Evolutionary conservation across 352 stramenopile genomes (phyloP).

Genomic region (Phytophthora litchii): DNA sequence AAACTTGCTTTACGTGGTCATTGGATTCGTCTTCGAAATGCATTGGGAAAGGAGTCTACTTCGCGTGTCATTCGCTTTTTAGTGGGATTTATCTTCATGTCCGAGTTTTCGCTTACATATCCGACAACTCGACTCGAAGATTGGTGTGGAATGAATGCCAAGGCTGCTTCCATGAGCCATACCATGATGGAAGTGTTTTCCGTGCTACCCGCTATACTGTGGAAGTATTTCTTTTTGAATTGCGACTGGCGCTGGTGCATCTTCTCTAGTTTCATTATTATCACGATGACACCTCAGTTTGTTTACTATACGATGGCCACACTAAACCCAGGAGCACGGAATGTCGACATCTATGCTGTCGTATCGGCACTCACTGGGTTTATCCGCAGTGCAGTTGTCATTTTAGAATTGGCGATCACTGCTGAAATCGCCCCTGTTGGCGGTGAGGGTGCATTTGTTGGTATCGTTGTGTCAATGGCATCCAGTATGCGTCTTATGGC

Average conservation of each 20-base stretch:
- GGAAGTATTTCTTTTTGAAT: constrained; percentile 38
- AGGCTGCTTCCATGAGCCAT: constrained; percentile 33
- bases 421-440: constrained; percentile 52
- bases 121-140: constrained; percentile 40
- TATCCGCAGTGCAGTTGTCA: constrained; percentile 35
- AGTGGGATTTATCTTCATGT: constrained; percentile 54
- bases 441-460: constrained; percentile 47
- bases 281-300: constrained; percentile 40
- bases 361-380: constrained; percentile 46
- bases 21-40: constrained; percentile 39
- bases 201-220: constrained; percentile 33
- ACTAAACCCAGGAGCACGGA: constrained; percentile 23
- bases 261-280: constrained; percentile 37
- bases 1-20: constrained; percentile 39
- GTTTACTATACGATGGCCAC: constrained; percentile 37
- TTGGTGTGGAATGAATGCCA: constrained; percentile 46
- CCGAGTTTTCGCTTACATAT: constrained; percentile 54
- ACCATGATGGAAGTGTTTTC: constrained; percentile 43
- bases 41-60: constrained; percentile 42
- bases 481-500: constrained; percentile 46
- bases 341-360: constrained; percentile 41
- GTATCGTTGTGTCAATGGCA: constrained; percentile 47
- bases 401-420: constrained; percentile 44
- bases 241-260: constrained; percentile 45
- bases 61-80: constrained; percentile 46